A percentile compares a stretch with the other conserved stretches of the same genome.
These are phyloP conservation scores for Tricholoma bakamatsutake DNA, from an alignment of 768 basidiomycete species.

Conservation along the genomic window DNA sequence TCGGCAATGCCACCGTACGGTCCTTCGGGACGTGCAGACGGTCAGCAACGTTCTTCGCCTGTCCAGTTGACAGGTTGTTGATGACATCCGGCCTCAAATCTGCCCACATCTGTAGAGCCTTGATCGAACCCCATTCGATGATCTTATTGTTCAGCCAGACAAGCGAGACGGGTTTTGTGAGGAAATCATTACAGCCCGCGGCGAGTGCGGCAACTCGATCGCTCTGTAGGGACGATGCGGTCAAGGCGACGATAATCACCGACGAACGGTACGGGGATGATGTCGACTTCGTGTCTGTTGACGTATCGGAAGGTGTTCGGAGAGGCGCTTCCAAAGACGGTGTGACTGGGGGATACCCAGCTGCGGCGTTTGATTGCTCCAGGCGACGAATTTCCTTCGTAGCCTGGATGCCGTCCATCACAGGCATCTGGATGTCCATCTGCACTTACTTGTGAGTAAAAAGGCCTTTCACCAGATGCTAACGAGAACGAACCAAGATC, in stretches of 20 bases:
- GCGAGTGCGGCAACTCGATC: conserved; percentile 97
- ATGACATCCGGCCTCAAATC: conserved; percentile 61
- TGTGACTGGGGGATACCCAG: conserved; percentile 64
- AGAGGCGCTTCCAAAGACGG: conserved; percentile 49
- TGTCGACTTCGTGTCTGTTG: conserved; percentile 41
- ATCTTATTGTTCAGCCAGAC: conserved; percentile 98
- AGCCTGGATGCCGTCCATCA: conserved; percentile 97
- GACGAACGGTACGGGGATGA: conserved; percentile 80
- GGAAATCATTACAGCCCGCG: conserved; percentile 97
- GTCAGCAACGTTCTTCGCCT: conserved; percentile 41
- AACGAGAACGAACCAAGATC: conserved; percentile 65
- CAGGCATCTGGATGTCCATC: conserved; percentile 99
- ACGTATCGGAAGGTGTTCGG: conserved; percentile 49
- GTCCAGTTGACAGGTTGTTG: conserved; percentile 31
- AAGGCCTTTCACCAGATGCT: neutral
- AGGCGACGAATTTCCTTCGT: conserved; percentile 91
- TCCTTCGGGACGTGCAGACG: conserved; percentile 38
- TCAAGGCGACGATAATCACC: conserved; percentile 98
- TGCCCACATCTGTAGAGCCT: conserved; percentile 89
- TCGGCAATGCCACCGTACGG: conserved; percentile 26
- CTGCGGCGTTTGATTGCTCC: conserved; percentile 62
- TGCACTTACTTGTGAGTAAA: conserved; percentile 25
- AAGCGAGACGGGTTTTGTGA: conserved; percentile 94
- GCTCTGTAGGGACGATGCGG: conserved; percentile 90
- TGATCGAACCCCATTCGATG: conserved; percentile 99